phyloP scores from a whole-genome alignment of 345 rosid genomes.

The Salix viminalis region DNA sequence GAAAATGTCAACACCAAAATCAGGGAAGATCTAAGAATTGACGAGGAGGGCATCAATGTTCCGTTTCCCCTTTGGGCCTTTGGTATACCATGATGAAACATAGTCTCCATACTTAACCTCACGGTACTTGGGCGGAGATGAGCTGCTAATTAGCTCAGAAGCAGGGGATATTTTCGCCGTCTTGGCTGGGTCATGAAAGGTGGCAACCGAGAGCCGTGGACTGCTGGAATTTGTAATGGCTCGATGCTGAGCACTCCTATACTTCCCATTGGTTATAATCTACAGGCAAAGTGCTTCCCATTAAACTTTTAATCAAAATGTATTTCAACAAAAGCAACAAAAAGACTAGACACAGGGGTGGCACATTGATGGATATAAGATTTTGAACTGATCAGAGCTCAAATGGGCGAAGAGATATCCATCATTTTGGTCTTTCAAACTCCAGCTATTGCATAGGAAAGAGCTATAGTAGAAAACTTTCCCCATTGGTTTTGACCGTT shows the following conservation, averaged over 20 bases:
- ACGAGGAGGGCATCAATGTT: slow-evolving; percentile 60
- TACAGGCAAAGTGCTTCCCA: slow-evolving; percentile 23
- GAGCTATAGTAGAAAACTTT: too few species aligned
- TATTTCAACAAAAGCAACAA: too few species aligned
- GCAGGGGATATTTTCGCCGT: slow-evolving; percentile 52
- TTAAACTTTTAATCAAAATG: too few species aligned
- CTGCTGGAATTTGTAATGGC: slow-evolving; percentile 59
- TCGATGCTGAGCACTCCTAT: slow-evolving; percentile 63
- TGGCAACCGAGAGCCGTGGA: slow-evolving; percentile 68
- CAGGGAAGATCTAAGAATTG: neutral
- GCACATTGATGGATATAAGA: too few species aligned
- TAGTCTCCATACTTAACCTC: slow-evolving; percentile 59
- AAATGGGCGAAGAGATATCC: too few species aligned
- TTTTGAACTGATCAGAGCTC: too few species aligned
- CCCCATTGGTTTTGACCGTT: too few species aligned
- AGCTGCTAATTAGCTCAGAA: slow-evolving; percentile 36
- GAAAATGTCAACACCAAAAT: too few species aligned
- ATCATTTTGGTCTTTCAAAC: too few species aligned
- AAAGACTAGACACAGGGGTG: too few species aligned
- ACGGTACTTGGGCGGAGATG: slow-evolving; percentile 40
- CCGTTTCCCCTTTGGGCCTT: slow-evolving; percentile 77
- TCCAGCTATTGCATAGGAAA: too few species aligned
- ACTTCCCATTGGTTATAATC: slow-evolving; percentile 77
- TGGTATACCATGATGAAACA: slow-evolving; percentile 72
- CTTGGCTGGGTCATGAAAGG: slow-evolving; percentile 89